Conservation (phyloP, 495 filamentous ascomycete species). For the Trichoderma orchidacearum region DNA sequence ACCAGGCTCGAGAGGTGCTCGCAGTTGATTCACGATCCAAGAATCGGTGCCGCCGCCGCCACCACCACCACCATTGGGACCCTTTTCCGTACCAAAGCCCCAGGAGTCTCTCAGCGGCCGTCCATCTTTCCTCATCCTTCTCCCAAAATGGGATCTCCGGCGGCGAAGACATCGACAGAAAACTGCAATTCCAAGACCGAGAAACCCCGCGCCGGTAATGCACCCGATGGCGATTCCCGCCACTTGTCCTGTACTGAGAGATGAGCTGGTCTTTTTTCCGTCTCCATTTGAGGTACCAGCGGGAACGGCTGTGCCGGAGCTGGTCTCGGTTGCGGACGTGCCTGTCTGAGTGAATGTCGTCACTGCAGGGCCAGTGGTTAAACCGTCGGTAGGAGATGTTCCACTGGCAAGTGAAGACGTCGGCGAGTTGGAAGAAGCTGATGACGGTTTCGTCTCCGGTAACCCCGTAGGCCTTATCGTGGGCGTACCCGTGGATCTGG, state of each 20-base stretch:
- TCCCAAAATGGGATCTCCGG: background rate
- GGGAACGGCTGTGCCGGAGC: slow-evolving; percentile 4
- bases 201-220: background rate
- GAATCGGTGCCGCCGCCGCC: slow-evolving; percentile 1
- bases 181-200: background rate
- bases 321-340: slow-evolving; percentile 4
- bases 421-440: slow-evolving; percentile 21
- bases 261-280: background rate
- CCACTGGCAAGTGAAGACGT: slow-evolving; percentile 8
- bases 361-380: slow-evolving; percentile 3
- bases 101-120: background rate
- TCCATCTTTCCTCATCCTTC: background rate
- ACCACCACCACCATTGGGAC: background rate
- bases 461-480: slow-evolving; percentile 8
- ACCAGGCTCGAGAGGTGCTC: slow-evolving; percentile 12
- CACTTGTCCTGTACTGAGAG: background rate
- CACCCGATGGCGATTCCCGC: background rate
- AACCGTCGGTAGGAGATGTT: background rate
- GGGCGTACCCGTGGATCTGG: slow-evolving; percentile 1
- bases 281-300: background rate
- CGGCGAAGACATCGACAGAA: background rate
- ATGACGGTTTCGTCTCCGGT: slow-evolving; percentile 19
- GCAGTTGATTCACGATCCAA: background rate
- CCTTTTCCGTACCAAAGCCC: background rate
- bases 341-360: slow-evolving; percentile 2